Evolutionary conservation across 164 flowering plant genomes (phyloP), one percentile per base, ranked within the genome.

Genomic region (Annona squamosa): DNA sequence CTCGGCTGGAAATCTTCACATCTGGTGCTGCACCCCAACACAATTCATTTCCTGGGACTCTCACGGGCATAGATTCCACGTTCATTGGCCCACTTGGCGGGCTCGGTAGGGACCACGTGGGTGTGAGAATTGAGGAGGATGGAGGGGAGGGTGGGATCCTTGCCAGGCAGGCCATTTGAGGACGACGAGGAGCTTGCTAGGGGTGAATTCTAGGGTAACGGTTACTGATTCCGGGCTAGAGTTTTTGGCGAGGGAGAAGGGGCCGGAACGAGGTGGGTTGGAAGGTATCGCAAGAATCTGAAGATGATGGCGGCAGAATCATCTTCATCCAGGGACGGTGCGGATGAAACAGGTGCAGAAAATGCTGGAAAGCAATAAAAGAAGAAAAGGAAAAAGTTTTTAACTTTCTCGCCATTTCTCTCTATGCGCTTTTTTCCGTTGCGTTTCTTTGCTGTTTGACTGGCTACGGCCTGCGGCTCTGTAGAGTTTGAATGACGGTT

Each of bases 31-130:
- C 77, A 91, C 47, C 1, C 99, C 99, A 5, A 95, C 99, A 73
- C 98, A 91, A 82, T 95, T 95, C 99, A 95, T 95, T 77, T 95
- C 99, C 90, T 95, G 99, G 1, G 98, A 90, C 1, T 98, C 98
- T 48, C 99, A 77, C 4, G 97, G 98, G 68, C 59, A 91, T 63
- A 95, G 85, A 52, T 83, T 66, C 3, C 97, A 2, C 98, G 97
- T 5, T 78, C 87, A 76, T 86, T 85, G 48, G 17, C 19, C 99
- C 99, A 95, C 80, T 93, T 95, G 63, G 72, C 76, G n/a, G 71
- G 79, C 82, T 95, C 99, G 4, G 81, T 84, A 3, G 98, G 86
- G 52, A 93, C 97, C 16, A 95, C 99, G 63, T 95, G 97, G 4
- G 93, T 93, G 84, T 95, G 99, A 13, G 37, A 26, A 26, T 95